Percentiles rank a stretch among this genome's conserved stretches.
These are phyloP conservation scores for Malassezia pachydermatis DNA, from an alignment of 1,284 basidiomycete genomes.

Conservation along the genomic window DNA sequence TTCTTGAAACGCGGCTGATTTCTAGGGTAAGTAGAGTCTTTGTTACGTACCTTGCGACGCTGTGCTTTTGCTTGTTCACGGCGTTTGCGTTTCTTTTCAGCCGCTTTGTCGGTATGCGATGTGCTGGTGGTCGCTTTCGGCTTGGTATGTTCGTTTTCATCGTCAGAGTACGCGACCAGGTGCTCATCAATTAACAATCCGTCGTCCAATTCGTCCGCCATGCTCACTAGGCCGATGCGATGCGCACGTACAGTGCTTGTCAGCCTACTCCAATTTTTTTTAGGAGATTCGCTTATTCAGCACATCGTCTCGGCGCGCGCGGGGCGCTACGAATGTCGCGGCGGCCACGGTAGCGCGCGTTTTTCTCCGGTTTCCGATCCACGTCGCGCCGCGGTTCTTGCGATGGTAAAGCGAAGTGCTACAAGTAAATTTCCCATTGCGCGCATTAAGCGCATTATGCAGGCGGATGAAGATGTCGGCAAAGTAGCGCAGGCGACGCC, in stretches of 20 bases:
- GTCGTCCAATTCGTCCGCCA: slow-evolving; percentile 37
- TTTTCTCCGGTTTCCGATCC: too few species aligned
- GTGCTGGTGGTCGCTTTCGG: background rate
- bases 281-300: too few species aligned
- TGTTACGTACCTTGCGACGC: slow-evolving; percentile 5
- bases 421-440: slow-evolving; percentile 53
- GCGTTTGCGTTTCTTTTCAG: slow-evolving; percentile 26
- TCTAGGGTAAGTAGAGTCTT: background rate
- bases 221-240: slow-evolving; percentile 1
- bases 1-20: slow-evolving; percentile 1
- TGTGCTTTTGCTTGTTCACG: slow-evolving; percentile 8
- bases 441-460: slow-evolving; percentile 98
- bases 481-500: slow-evolving; percentile 97
- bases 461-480: slow-evolving; percentile 97
- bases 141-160: background rate
- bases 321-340: background rate
- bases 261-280: too few species aligned
- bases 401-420: slow-evolving; percentile 39
- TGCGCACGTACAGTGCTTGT: too few species aligned
- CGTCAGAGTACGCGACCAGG: slow-evolving; percentile 15
- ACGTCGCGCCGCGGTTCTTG: background rate
- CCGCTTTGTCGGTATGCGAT: slow-evolving; percentile 19
- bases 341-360: background rate
- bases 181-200: slow-evolving; percentile 31
- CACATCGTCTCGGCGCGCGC: background rate